Conservation (phyloP, 345 rosid species). For the Boechera divaricarpa region DNA sequence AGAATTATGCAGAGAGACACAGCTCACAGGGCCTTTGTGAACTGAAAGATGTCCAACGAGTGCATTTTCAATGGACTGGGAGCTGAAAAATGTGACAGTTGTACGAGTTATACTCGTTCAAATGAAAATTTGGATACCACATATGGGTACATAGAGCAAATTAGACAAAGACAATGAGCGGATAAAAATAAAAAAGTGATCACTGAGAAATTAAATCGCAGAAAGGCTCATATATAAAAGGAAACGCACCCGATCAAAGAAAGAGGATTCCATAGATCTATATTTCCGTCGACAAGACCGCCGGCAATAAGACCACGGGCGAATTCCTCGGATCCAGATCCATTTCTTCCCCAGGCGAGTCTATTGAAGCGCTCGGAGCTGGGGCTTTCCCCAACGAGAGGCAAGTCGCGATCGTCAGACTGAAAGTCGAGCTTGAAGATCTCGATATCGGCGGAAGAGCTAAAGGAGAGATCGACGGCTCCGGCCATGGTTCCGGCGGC, state of each 20-base stretch:
- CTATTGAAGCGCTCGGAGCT: conserved; percentile 96
- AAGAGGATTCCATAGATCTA: conserved; percentile 88
- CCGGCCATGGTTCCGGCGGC: conserved; percentile 99
- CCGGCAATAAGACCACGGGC: conserved; percentile 91
- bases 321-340: conserved; percentile 82
- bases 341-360: conserved; percentile 88
- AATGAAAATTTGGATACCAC: conserved; percentile 12
- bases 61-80: conserved; percentile 64
- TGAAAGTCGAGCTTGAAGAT: conserved; percentile 97
- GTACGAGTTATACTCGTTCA: conserved; percentile 25
- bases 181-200: background rate
- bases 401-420: conserved; percentile 84
- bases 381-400: conserved; percentile 74
- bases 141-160: background rate
- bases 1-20: conserved; percentile 11
- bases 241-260: conserved; percentile 70
- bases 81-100: conserved; percentile 51
- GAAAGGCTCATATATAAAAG: background rate
- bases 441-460: conserved; percentile 92
- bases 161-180: background rate
- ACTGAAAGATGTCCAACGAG: conserved; percentile 76
- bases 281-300: conserved; percentile 90
- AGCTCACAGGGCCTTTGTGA: conserved; percentile 96
- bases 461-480: conserved; percentile 95
- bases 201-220: background rate